Evolutionary conservation across 176 grass and related monocot genomes (phyloP).

Genomic region (Elymus sibiricus): DNA sequence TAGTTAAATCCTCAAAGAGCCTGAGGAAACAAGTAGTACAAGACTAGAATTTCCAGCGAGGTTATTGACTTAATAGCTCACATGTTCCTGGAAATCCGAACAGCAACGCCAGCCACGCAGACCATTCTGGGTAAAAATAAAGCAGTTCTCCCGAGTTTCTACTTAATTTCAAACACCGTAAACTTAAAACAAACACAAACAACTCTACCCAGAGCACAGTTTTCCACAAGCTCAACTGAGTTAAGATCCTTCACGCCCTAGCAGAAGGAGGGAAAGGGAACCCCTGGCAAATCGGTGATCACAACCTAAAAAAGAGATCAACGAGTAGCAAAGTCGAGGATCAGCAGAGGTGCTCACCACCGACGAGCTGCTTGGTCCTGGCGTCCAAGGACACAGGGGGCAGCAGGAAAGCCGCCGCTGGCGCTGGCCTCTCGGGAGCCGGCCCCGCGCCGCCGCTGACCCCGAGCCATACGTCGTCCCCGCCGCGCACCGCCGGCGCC

Average conservation of each 20-base stretch:
- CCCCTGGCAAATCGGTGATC: background rate
- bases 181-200: background rate
- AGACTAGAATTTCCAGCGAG: background rate
- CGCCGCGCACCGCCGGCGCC: background rate
- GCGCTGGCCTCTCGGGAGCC: background rate
- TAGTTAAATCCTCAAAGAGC: background rate
- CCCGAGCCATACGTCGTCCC: constrained; percentile 28
- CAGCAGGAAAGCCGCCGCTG: constrained; percentile 16
- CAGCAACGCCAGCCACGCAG: background rate
- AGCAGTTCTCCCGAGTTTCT: background rate
- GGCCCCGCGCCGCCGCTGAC: constrained; percentile 9
- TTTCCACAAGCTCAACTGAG: background rate
- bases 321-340: background rate
- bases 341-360: background rate
- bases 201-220: background rate
- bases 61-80: background rate
- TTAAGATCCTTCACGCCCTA: background rate
- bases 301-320: background rate
- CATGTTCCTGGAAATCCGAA: background rate
- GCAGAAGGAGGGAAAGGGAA: background rate
- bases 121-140: background rate
- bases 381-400: background rate
- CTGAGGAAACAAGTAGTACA: background rate
- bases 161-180: background rate
- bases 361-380: background rate